Percentiles rank a stretch among this genome's conserved stretches.
Conservation (phyloP, 805 yeast genomes). For the Brettanomyces bruxellensis region DNA sequence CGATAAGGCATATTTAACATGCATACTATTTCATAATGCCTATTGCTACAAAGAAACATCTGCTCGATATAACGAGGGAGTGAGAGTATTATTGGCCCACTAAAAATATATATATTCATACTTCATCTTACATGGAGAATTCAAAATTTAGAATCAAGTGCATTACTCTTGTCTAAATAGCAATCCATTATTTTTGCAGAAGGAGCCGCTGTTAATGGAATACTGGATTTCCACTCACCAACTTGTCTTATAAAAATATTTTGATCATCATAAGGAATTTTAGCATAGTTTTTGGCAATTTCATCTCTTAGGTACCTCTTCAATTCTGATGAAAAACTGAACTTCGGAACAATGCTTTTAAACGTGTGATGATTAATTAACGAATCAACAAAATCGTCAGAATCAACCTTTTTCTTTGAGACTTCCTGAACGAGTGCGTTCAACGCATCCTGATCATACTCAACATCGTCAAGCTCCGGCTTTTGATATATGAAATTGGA, state of each 20-base stretch:
- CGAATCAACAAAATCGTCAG: neutral
- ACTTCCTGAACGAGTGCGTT: slow-evolving; percentile 2
- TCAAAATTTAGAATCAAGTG: slow-evolving; percentile 4
- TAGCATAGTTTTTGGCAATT: slow-evolving; percentile 8
- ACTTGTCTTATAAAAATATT: slow-evolving; percentile 37
- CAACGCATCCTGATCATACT: slow-evolving; percentile 16
- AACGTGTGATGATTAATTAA: slow-evolving; percentile 9
- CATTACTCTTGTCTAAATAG: slow-evolving; percentile 15
- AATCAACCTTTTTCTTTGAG: neutral
- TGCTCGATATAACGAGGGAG: no score
- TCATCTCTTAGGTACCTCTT: slow-evolving; percentile 8
- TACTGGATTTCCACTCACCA: slow-evolving; percentile 46
- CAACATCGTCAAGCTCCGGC: slow-evolving; percentile 19
- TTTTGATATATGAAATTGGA: slow-evolving; percentile 22
- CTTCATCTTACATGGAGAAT: neutral
- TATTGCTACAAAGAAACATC: no score
- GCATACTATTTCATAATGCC: no score
- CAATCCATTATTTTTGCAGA: slow-evolving; percentile 30
- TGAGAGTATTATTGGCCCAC: no score
- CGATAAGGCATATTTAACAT: no score
- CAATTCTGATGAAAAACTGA: slow-evolving; percentile 11
- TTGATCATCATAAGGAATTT: slow-evolving; percentile 10
- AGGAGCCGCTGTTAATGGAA: slow-evolving; percentile 54
- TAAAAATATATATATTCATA: no score
- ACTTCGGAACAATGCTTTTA: slow-evolving; percentile 8